Evolutionary conservation across 495 filamentous ascomycete genomes (phyloP), one percentile per base, ranked within the genome.

Genomic region (Aspergillus hancockii): DNA sequence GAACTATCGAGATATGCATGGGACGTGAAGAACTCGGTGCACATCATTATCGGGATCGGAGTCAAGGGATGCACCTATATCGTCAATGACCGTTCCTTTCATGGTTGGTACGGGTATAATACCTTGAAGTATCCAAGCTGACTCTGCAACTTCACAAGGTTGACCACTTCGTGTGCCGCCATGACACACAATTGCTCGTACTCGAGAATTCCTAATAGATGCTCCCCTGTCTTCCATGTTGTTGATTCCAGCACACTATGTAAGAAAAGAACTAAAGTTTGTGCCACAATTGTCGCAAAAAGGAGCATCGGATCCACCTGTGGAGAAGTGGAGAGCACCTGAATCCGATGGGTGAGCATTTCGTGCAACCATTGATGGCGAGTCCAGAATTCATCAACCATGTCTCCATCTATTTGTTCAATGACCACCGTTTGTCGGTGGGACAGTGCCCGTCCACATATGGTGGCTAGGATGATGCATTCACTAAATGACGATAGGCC

Each of bases 281-380:
- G 79, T 0, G 73, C 79, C 5, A 82, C 54, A 64, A 81, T 76
- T 16, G 76, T 60, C 0, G 69, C 63, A 36, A 74, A 74, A 49
- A 74, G 57, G 1, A 82, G 64, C 75, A 83, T 76, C 0, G 81
- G 75, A 25, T 83, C 77, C 5, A 71, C 67, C 9, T 76, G 65
- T 9, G 73, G 66, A 4, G 57, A 60, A 0, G 53, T 25, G 7
- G 57, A 47, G 9, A 67, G 62, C 22, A 56, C 40, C 6, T 75
- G 69, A 16, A 81, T 68, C 7, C 71, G 64, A 12, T 66, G 60
- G 10, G 55, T 74, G 18, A 83, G 55, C 59, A 78, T 70, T n/a
- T 64, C 63, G 51, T 80, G 73, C 8, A 84, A 52, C 77, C 77
- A 82, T 47, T 81, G 70, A 60, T 83, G 80, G 4, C 79, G 72